These are phyloP conservation scores for Phoma sp. DNA, from an alignment of 2,329 filamentous ascomycete genomes.

Conservation along the genomic window DNA sequence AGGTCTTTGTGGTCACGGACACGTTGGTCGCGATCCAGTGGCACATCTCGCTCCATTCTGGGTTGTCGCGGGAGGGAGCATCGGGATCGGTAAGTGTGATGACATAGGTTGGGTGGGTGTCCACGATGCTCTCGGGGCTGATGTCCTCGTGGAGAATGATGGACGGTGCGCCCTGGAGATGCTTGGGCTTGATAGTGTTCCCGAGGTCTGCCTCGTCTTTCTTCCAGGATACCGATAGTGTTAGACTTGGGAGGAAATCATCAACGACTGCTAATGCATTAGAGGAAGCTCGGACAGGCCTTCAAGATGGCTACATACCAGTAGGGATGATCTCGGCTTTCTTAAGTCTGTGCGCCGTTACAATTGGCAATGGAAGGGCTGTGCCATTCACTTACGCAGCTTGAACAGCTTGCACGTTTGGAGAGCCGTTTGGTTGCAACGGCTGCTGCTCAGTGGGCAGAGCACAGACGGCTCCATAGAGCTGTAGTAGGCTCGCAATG, in stretches of 20 bases:
- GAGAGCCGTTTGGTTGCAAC: conserved; percentile 10
- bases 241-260: conserved; percentile 63
- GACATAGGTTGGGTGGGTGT: conserved; percentile 51
- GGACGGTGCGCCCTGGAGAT: conserved; percentile 51
- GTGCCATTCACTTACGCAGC: conserved; percentile 29
- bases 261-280: conserved; percentile 58
- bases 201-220: conserved; percentile 54
- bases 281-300: neutral
- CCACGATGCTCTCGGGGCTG: conserved; percentile 21
- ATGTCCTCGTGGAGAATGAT: conserved; percentile 48
- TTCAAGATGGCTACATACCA: conserved; percentile 26
- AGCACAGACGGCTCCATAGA: conserved; percentile 22
- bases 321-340: conserved; percentile 51
- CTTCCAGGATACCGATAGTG: conserved; percentile 58
- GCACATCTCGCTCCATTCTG: conserved; percentile 64
- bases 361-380: neutral
- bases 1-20: conserved; percentile 28
- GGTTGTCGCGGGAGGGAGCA: conserved; percentile 60
- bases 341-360: conserved; percentile 36
- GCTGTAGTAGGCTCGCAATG: conserved; percentile 26
- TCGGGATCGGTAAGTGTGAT: conserved; percentile 64
- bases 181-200: conserved; percentile 58
- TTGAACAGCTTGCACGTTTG: conserved; percentile 34
- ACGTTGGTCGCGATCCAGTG: conserved; percentile 59
- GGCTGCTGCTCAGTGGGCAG: conserved; percentile 40